Evolutionary conservation across 805 yeast species (phyloP), one percentile per base, ranked within the genome.

Genomic region (Suhomyces kilbournensis): DNA sequence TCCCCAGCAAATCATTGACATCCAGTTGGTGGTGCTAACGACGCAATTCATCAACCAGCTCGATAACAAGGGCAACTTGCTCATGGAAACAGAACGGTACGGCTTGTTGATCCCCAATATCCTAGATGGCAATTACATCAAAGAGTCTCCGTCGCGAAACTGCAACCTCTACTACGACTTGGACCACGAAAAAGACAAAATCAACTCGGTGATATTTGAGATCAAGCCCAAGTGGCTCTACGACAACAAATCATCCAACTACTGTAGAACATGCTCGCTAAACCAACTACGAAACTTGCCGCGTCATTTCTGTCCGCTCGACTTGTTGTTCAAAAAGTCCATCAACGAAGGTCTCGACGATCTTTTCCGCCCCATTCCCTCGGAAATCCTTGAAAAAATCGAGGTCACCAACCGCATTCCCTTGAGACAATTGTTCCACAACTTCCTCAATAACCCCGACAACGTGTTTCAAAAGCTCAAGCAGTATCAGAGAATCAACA

Each of bases 151-250:
- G 15, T 72, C 74, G 28, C 76, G 75, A 34, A 67, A 74, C 53
- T 72, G 70, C 54, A 72, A 69, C 14, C 57, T 77, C 7, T 63
- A 63, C 40, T 49, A 57, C 47, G 64, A 56, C 48, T 52, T 49
- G 43, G 54, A 38, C 28, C 19, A 47, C 34, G 10, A 15, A 7
- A 12, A 44, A 30, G 42, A 49, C 9, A 12, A 45, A 4, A 47
- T 56, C 39, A 49, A 48, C 22, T 53, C 56, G 34, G 58, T 56
- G 1, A 67, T 73, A 2, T 60, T 80, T 12, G 85, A 83, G 56
- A 70, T 83, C 57, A 83, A 83, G 60, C 88, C 88, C 1, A 83
- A 83, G 63, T 83, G 88, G 88, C 69, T 84, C 12, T 61, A 69
- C 30, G 79, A 74, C 56, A 76, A 81, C 38, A 71, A 68, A 14